Evolutionary conservation across 768 basidiomycete species (phyloP), one percentile per base, ranked within the genome.

Genomic region (Leccinum ochraceum): DNA sequence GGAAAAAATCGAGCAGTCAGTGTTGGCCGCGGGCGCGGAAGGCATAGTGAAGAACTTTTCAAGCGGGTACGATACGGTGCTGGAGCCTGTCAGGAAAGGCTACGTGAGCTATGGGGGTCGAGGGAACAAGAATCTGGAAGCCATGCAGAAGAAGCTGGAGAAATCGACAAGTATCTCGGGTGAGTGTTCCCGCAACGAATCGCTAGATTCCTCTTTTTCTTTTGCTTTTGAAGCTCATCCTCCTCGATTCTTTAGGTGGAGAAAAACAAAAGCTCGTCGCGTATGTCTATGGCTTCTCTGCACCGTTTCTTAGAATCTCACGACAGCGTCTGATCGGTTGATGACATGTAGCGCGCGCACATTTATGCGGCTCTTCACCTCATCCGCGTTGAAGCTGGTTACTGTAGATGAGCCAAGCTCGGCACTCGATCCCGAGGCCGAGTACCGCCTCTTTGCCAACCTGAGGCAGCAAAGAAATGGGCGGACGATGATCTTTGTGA

Each of bases 401-500:
- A 67, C 69, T 1, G 74, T 74, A 9, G 78, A 78, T 55, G 77
- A 79, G 53, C 78, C 78, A 2, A 77, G 69, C 48, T 76, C 78
- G 1, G 75, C 76, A 2, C 68, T 78, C 32, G 78, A 79, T 57
- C 74, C 77, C 0, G 66, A 71, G 44, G 74, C 70, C 2, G 78
- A 78, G 59, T 74, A 64, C 53, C 69, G 67, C 46, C 64, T 77
- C 0, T 77, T 76, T 54, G 54, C 69, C 3, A 66, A 66, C 20
- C 66, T 77, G 3, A 66, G 68, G 5, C 56, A 55, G n/a, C 57
- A 68, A 30, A 67, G 75, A 46, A 61, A 71, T 16, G 76, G 73
- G 1, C 71, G 74, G 44, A 79, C 78, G 4, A 74, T 77, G 74
- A 68, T 79, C 26, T 78, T 79, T 37, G 75, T 78, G 5, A 78